Evolutionary conservation across 2,329 filamentous ascomycete genomes (phyloP), one percentile per base, ranked within the genome.

Genomic region (Cladosporium sp.): DNA sequence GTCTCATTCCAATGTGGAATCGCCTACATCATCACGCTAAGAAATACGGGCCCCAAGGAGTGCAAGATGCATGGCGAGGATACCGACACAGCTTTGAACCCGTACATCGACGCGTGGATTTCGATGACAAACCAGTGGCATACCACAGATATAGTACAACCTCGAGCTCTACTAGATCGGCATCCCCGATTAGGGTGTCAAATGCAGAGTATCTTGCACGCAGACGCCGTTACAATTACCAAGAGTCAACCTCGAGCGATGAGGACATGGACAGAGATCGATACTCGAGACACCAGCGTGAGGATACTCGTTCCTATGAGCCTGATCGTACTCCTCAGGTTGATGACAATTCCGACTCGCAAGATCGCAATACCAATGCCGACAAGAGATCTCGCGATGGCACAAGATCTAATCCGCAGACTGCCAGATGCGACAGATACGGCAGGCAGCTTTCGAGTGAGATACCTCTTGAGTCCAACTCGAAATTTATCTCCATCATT

Each of bases 1-100:
- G 70, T 30, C 51, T 74, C 8, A 54, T 69, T 15, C 70, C 62
- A 1, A 37, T 74, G 0, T 73, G 70, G 72, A 59, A 71, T 37
- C 51, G 59, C 9, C 17, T 34, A 17, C 14, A 59, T 22, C 9
- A 38, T 7, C 54, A 45, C 15, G 39, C 42, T 38, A 55, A 15
- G 20, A 45, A 54, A n/a, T 17, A 55, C 38, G 38, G 40, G 22
- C 30, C 40, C 25, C 58, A 19, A 55, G 59, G 30, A 52, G 58
- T 30, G 28, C 30, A 25, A 25, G 40, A 43, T 43, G 40, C 40
- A 9, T 19, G 22, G 40, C 22, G 17, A 43, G 40, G 22, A 9
- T 19, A 19, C 6, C 5, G 6, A 11, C 6, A 43, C 22, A 43
- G 17, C 40, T 43, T 43, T 15, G 40, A 43, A 15, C 17, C 8